A percentile compares a stretch with the other conserved stretches of the same genome.
phyloP scores from a whole-genome alignment of 1,284 basidiomycete species.

The Trichosporon sp. region DNA sequence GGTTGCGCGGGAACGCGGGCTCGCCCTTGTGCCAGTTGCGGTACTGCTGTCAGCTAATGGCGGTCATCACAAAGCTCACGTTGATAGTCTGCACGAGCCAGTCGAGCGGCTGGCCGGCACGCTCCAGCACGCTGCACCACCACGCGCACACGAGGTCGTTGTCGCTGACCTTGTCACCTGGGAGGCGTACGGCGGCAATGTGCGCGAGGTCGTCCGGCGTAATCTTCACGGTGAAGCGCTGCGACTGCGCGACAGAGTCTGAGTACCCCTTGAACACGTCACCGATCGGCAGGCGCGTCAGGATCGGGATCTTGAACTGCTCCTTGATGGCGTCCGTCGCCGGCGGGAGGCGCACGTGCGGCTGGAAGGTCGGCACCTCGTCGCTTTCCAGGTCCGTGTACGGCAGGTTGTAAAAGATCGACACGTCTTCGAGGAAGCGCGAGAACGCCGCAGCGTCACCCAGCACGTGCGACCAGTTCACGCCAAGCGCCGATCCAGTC shows the following conservation, averaged over 20 bases:
- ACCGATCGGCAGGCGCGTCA: slow-evolving; percentile 7
- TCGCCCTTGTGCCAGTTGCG: slow-evolving; percentile 23
- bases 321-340: slow-evolving; percentile 12
- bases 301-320: slow-evolving; percentile 14
- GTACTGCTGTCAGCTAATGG: slow-evolving; percentile 19
- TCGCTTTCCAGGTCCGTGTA: slow-evolving; percentile 17
- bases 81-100: slow-evolving; percentile 24
- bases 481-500: slow-evolving; percentile 22
- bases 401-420: slow-evolving; percentile 25
- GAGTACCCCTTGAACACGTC: slow-evolving; percentile 16
- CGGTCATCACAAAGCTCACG: slow-evolving; percentile 14
- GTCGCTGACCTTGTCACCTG: slow-evolving; percentile 15
- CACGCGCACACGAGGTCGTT: slow-evolving; percentile 28
- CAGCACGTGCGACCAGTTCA: slow-evolving; percentile 26
- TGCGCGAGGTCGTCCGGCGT: slow-evolving; percentile 16
- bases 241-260: slow-evolving; percentile 1
- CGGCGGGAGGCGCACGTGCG: slow-evolving; percentile 19
- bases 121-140: slow-evolving; percentile 26
- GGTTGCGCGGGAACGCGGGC: slow-evolving; percentile 26
- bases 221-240: slow-evolving; percentile 16
- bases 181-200: slow-evolving; percentile 11
- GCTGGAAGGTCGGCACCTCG: slow-evolving; percentile 21
- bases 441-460: slow-evolving; percentile 23
- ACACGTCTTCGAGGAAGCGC: slow-evolving; percentile 25
- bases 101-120: slow-evolving; percentile 20